Base-by-base conservation (phyloP, 2,329 filamentous ascomycete species). In the Ascochyta rabiei region DNA sequence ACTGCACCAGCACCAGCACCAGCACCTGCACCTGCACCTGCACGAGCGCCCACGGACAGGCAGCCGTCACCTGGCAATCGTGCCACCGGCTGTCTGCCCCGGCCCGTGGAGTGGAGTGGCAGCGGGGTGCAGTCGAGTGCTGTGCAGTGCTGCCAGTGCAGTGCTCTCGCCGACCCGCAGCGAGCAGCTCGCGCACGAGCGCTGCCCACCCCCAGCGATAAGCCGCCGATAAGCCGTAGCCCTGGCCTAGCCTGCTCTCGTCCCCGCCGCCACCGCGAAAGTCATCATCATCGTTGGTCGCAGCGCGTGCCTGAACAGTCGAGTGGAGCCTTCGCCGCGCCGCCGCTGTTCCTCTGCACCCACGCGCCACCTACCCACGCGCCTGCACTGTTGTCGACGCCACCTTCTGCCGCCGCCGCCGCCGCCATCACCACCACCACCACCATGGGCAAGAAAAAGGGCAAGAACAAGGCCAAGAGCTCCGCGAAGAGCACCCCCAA, bases 391-490 rank as follows among this genome's bases (percentile, higher is more conserved):
- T n/a, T n/a, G n/a, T n/a, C n/a, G n/a, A n/a, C 40, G 43, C 31
- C n/a, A 18, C 37, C 31, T 10, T 10, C n/a, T 28, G 26, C 9
- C 9, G 7, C 10, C 26, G 2, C 7, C 3, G 12, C 9, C 28
- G 6, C 12, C 28, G 12, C 28, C 28, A 13, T 12, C 12, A 15
- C 28, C 28, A n/a, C 13, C 34, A 39, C 48, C 24, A 37, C 30
- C 37, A 38, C 50, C 53, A 71, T 71, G 69, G 61, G 54, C 48
- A 61, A 66, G 51, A 72, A 69, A 44, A 70, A 71, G 57, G 59
- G 52, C 38, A 71, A 71, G 58, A 53, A 37, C 57, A 71, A 70
- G 60, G 46, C 46, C 60, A 67, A 68, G 53, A 56, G 54, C 51
- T 59, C 62, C 26, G 59, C 58, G 16, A 67, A 63, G 54, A 56